These are phyloP conservation scores for Diaporthe sp. DNA, from an alignment of 2,329 filamentous ascomycete species.

Conservation along the genomic window DNA sequence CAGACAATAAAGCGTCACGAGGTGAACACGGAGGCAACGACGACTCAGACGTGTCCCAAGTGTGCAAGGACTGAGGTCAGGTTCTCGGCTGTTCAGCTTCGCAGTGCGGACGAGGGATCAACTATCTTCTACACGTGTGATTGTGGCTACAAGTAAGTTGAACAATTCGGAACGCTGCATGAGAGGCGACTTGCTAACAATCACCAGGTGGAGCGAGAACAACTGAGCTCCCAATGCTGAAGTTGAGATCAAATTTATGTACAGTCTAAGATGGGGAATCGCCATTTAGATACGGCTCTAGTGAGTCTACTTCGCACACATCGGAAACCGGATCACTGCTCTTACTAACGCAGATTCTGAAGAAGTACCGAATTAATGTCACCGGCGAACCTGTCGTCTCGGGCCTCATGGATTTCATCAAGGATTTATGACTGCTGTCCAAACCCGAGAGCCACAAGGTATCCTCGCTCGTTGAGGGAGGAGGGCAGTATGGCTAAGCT, in stretches of 20 bases:
- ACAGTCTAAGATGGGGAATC: conserved; percentile 6
- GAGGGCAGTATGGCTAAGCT: conserved; percentile 48
- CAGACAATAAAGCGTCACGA: conserved; percentile 86
- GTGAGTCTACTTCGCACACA: background rate
- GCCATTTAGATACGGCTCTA: conserved; percentile 12
- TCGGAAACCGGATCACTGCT: background rate
- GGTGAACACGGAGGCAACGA: conserved; percentile 79
- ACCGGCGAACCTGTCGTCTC: background rate
- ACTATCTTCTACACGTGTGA: conserved; percentile 93
- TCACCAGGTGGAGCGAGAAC: conserved; percentile 68
- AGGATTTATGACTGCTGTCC: background rate
- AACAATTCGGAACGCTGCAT: conserved; percentile 36
- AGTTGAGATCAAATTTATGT: background rate
- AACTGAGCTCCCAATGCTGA: conserved; percentile 58
- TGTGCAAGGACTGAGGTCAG: conserved; percentile 87
- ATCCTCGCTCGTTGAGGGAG: background rate
- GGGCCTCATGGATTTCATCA: background rate
- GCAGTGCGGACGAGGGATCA: conserved; percentile 94
- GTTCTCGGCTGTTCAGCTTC: conserved; percentile 87
- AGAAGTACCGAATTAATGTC: background rate
- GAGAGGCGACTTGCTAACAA: conserved; percentile 46
- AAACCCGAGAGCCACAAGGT: conserved; percentile 16
- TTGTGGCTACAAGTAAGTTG: conserved; percentile 83
- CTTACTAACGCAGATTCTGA: background rate
- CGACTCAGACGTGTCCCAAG: conserved; percentile 79